These are phyloP conservation scores for Ambrosia artemisiifolia DNA, from an alignment of 129 eudicot genomes.

Conservation along the genomic window DNA sequence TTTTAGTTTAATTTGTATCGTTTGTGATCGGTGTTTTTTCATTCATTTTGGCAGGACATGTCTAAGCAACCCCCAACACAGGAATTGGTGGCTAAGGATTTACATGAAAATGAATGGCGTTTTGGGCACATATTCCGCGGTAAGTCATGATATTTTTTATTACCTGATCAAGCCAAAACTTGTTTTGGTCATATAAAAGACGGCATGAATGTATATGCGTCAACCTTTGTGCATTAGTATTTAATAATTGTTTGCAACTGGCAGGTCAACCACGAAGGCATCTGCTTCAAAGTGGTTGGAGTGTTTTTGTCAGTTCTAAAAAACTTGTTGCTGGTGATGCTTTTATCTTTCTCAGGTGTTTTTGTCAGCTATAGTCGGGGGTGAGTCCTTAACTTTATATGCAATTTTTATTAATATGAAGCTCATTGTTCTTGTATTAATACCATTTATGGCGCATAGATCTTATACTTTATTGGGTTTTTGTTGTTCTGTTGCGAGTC, in stretches of 20 bases:
- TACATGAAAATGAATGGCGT: slow-evolving; percentile 92
- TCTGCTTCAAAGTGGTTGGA: slow-evolving; percentile 99
- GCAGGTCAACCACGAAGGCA: slow-evolving; percentile 98
- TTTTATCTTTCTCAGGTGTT: slow-evolving; percentile 89
- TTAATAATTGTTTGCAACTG: slow-evolving; percentile 13
- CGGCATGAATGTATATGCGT: background rate
- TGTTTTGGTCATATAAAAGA: slow-evolving; percentile 5
- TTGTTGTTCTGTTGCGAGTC: slow-evolving; percentile 81
- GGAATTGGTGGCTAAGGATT: slow-evolving; percentile 90
- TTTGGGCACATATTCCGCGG: slow-evolving; percentile 94
- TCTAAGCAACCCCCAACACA: slow-evolving; percentile 95
- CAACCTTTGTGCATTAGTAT: background rate
- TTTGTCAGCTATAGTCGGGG: slow-evolving; percentile 90
- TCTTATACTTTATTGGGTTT: slow-evolving; percentile 92
- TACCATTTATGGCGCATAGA: slow-evolving; percentile 34
- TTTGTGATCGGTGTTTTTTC: slow-evolving; percentile 2
- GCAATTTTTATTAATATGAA: background rate
- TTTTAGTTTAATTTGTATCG: background rate
- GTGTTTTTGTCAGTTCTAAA: slow-evolving; percentile 96
- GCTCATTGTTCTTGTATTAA: slow-evolving; percentile 8
- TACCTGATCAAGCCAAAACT: background rate
- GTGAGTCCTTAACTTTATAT: slow-evolving; percentile 33
- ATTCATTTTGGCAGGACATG: slow-evolving; percentile 68
- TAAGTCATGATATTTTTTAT: slow-evolving; percentile 20
- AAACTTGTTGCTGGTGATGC: slow-evolving; percentile 99